phyloP scores from a whole-genome alignment of 2,329 filamentous ascomycete species.

The Cladosporium sp. region DNA sequence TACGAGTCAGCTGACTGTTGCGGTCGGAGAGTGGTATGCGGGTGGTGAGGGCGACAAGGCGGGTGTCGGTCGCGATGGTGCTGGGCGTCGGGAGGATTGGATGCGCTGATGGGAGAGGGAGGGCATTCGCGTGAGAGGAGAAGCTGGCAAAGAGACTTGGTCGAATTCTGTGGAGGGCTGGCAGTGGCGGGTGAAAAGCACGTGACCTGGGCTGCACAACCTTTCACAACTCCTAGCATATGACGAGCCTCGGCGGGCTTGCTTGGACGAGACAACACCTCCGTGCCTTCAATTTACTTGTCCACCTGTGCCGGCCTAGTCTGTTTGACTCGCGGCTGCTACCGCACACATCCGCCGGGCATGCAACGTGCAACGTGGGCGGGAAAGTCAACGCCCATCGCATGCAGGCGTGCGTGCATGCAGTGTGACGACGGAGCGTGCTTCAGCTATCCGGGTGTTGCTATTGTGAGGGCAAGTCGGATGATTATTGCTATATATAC shows the following conservation, averaged over 20 bases:
- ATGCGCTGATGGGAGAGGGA: not conserved
- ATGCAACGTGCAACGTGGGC: conserved; percentile 6
- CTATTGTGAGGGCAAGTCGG: not conserved
- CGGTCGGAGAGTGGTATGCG: not conserved
- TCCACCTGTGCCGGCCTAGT: not conserved
- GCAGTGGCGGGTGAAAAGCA: not conserved
- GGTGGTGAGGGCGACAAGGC: not conserved
- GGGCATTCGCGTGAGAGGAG: conserved; percentile 2
- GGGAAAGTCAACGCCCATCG: not conserved
- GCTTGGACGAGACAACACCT: not conserved
- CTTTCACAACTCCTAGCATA: not conserved
- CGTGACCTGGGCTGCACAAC: not conserved
- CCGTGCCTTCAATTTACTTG: not conserved
- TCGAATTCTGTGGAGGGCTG: not conserved
- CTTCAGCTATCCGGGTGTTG: not conserved
- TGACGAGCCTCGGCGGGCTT: not conserved
- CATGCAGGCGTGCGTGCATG: not conserved
- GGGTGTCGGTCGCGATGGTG: not conserved
- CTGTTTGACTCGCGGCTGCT: not conserved
- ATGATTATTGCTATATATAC: not conserved
- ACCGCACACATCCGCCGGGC: not conserved
- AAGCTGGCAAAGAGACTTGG: not conserved
- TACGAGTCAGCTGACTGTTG: conserved; percentile 4
- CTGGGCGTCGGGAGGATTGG: conserved; percentile 6
- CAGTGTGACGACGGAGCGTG: conserved; percentile 6